Evolutionary conservation across 1,284 basidiomycete species (phyloP).

Genomic region (Irpex rosettiformis): DNA sequence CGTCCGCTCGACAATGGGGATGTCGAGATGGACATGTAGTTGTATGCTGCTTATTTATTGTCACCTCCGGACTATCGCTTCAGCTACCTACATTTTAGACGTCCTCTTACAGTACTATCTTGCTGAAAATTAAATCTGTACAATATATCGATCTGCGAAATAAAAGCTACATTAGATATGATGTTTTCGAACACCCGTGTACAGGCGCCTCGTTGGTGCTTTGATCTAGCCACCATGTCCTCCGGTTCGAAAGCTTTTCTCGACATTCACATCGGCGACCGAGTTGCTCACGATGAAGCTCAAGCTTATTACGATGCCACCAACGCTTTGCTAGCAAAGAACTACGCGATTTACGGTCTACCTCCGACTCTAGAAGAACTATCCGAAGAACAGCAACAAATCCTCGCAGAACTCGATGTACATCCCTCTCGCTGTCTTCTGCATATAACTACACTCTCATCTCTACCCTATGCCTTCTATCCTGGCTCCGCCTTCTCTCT

Average conservation of each 20-base stretch:
- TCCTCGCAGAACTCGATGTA: conserved; percentile 39
- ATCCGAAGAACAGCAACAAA: conserved; percentile 39
- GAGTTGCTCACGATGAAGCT: conserved; percentile 27
- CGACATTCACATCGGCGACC: conserved; percentile 39
- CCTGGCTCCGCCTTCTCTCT: neutral
- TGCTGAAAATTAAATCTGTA: too few species aligned
- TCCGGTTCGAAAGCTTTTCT: conserved; percentile 29
- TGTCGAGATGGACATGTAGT: conserved; percentile 16
- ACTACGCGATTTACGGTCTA: conserved; percentile 38
- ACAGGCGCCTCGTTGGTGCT: too few species aligned
- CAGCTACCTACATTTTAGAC: neutral
- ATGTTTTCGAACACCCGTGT: too few species aligned
- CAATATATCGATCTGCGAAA: too few species aligned
- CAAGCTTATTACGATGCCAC: conserved; percentile 31
- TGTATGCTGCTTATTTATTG: neutral
- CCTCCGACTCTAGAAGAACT: conserved; percentile 34
- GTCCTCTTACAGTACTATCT: too few species aligned
- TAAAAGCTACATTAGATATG: too few species aligned
- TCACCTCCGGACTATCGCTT: neutral
- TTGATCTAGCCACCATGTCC: conserved; percentile 4
- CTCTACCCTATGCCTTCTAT: neutral
- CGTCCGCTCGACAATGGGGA: conserved; percentile 34
- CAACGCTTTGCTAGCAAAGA: conserved; percentile 30
- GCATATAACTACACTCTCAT: neutral
- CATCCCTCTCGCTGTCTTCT: conserved; percentile 8